These are phyloP conservation scores for Rhipidocladum racemiflorum DNA, from an alignment of 176 grass and related monocot genomes.

Conservation along the genomic window DNA sequence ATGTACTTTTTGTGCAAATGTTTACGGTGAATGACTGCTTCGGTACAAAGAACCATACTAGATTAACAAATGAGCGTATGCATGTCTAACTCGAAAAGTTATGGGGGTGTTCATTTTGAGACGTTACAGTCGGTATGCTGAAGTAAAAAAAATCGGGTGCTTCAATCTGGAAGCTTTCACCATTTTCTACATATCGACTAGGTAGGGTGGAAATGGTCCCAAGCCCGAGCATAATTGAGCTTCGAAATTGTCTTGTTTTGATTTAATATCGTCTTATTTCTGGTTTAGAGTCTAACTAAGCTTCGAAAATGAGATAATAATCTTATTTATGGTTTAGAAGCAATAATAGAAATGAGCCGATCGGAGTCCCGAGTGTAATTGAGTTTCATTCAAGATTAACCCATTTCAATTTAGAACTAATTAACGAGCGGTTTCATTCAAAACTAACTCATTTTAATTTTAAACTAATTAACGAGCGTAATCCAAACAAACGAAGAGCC, in stretches of 20 bases:
- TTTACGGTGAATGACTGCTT: neutral
- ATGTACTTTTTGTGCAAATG: conserved; percentile 24
- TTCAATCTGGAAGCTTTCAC: neutral
- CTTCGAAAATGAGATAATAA: too few species aligned
- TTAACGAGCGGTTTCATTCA: too few species aligned
- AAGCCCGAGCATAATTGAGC: neutral
- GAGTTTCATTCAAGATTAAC: too few species aligned
- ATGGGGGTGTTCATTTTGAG: neutral
- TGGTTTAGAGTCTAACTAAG: too few species aligned
- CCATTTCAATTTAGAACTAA: too few species aligned
- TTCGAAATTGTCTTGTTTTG: neutral
- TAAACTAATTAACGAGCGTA: too few species aligned
- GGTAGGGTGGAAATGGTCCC: neutral
- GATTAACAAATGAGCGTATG: neutral
- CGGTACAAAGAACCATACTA: neutral
- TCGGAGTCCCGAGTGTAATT: too few species aligned
- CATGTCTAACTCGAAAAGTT: neutral
- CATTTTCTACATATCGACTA: neutral
- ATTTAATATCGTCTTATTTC: neutral
- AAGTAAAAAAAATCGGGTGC: neutral
- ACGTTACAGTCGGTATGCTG: neutral
- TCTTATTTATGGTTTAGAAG: too few species aligned
- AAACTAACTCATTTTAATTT: too few species aligned
- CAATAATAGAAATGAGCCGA: too few species aligned
- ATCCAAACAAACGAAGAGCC: too few species aligned